Evolutionary conservation across 75 land plant species (phyloP), one percentile per base, ranked within the genome.

Genomic region (Cunninghamia lanceolata): DNA sequence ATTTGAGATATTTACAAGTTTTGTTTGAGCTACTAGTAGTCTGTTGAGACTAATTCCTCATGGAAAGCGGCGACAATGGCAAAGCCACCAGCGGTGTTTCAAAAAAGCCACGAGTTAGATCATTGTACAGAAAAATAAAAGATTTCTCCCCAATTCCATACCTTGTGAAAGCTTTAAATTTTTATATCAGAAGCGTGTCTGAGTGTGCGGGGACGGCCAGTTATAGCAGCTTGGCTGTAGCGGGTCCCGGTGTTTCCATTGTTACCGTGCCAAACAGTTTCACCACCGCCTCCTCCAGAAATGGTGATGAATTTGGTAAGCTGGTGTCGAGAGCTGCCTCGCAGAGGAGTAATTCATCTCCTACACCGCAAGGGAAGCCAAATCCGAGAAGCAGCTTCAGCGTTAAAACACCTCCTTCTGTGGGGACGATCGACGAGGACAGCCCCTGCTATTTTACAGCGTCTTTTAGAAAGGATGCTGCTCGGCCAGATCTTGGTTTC

Each of bases 361-460:
- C 15, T 17, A 6, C 9, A 0, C 1, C 3, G 34, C 5, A 80
- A 34, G 0, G 6, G 40, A 10, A 40, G 3, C 3, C 17, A 0
- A 14, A 85, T 73, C 85, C 84, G 0, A 59, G 86, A 52, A 92
- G n/a, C n/a, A n/a, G 89, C 39, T 38, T 19, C 34, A 89, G 93
- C 43, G 84, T 84, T 3, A 87, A 25, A 1, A 78, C 25, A 8
- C 28, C 0, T 1, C 40, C 25, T 15, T 9, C 2, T 15, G 45
- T 86, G 4, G 85, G 85, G 10, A 86, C 84, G 45, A 89, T 92
- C 50, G 91, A 92, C 54, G 93, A 92, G 77, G 89, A 92, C 21
- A 74, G 35, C 85, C 85, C 91, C 0, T 85, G 66, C 46, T 87
- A 89, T 0, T 89, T 89, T 63, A 0, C 43, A 2, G 47, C 10